Evolutionary conservation across 2,329 filamentous ascomycete species (phyloP).

Genomic region (Ceratocystis variospora): DNA sequence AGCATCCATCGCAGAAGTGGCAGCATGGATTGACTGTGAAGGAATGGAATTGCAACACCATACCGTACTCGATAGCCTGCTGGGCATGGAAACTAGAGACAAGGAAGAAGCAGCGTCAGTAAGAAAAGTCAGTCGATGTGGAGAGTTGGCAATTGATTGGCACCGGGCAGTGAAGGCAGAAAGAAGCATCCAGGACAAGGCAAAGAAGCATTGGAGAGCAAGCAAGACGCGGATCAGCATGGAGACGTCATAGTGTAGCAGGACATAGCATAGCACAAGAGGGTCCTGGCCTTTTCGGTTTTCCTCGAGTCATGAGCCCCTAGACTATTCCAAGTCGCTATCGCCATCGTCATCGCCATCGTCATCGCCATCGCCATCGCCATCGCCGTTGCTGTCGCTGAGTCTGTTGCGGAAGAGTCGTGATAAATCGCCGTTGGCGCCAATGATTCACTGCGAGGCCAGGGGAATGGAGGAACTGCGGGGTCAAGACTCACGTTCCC

Average conservation of each 20-base stretch:
- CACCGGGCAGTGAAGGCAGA: background rate
- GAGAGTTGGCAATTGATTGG: background rate
- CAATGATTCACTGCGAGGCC: no score
- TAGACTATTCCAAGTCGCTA: background rate
- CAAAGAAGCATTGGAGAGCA: background rate
- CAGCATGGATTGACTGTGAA: slow-evolving; percentile 12
- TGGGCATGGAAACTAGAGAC: slow-evolving; percentile 75
- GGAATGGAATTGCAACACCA: slow-evolving; percentile 20
- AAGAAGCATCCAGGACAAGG: background rate
- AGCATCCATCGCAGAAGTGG: background rate
- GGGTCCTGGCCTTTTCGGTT: background rate
- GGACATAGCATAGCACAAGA: background rate
- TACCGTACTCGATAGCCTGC: slow-evolving; percentile 98
- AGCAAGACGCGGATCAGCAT: background rate
- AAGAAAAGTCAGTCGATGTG: background rate
- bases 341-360: no score
- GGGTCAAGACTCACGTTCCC: slow-evolving; percentile 56
- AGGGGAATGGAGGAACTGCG: background rate
- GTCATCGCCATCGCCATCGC: no score
- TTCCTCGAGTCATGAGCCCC: no score
- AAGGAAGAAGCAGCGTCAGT: slow-evolving; percentile 6
- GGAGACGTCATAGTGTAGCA: background rate
- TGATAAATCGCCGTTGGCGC: no score
- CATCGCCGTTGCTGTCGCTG: no score
- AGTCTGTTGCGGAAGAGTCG: no score